phyloP scores from a whole-genome alignment of 352 stramenopile genomes.

The Pythium utonaiense region DNA sequence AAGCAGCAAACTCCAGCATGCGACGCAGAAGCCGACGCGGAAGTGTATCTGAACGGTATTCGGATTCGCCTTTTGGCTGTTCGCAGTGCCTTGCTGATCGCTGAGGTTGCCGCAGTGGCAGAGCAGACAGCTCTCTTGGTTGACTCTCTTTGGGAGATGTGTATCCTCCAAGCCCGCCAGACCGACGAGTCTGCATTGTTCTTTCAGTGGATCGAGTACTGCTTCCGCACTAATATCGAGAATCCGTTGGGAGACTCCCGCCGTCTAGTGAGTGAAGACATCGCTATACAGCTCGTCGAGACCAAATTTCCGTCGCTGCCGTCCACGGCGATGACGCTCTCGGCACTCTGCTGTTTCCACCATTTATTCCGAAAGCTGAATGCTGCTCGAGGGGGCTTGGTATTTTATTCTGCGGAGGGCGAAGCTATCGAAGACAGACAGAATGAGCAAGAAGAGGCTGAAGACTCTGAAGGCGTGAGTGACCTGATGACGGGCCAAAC shows the following conservation, averaged over 20 bases:
- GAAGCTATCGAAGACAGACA: conserved; percentile 8
- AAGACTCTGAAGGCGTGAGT: conserved; percentile 16
- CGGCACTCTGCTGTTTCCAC: conserved; percentile 64
- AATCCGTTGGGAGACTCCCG: neutral
- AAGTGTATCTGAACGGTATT: conserved; percentile 11
- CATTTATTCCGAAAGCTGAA: conserved; percentile 68
- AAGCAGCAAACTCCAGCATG: neutral
- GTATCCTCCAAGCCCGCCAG: conserved; percentile 31
- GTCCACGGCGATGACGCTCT: conserved; percentile 33
- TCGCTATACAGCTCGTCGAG: conserved; percentile 23
- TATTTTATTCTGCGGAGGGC: conserved; percentile 1
- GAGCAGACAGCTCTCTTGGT: conserved; percentile 11
- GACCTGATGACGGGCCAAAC: conserved; percentile 39
- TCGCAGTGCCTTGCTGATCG: conserved; percentile 50
- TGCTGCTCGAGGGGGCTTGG: conserved; percentile 30
- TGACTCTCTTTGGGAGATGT: conserved; percentile 36
- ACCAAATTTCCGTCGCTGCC: conserved; percentile 43
- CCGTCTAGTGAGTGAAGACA: conserved; percentile 3
- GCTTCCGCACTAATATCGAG: conserved; percentile 29
- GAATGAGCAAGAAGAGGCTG: conserved; percentile 10
- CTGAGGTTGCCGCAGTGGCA: neutral
- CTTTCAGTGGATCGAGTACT: conserved; percentile 78
- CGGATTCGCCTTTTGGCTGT: conserved; percentile 47
- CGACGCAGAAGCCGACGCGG: neutral
- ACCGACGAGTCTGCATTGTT: conserved; percentile 54